Base-by-base conservation (phyloP, 495 filamentous ascomycete species). In the Xylaria cubensis region DNA sequence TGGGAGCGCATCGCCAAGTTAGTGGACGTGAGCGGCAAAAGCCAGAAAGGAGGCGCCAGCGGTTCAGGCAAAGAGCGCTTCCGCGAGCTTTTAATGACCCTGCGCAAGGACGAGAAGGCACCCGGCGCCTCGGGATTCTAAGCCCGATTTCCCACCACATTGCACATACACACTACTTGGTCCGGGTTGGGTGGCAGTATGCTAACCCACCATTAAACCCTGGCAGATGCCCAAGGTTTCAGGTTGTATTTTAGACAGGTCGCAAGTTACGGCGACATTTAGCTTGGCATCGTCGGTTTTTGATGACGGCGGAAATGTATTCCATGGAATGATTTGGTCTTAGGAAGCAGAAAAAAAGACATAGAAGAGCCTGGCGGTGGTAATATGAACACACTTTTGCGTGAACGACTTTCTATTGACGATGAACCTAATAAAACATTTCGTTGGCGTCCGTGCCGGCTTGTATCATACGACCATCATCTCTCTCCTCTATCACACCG, bases 1-100 rank as follows among this genome's bases (percentile, higher is more conserved):
- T 99, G 96, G 96, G 96, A 98, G 84, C 90, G 97, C 69, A 98
- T 99, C 80, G 92, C 94, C 3, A 98, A 98, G 84, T 80, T 98
- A 75, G 96, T 98, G 39, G 96, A 99, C 82, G 83, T 99, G 69
- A 97, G 93, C 79, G 96, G 97, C 63, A 98, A 98, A 85, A 94
- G 95, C 13, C 85, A 88, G 56, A 91, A 90, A 77, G 94, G 93
- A 70, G 95, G 95, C 77, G 93, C 91, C 32, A 90, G 87, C 32
- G 95, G 94, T 68, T 95, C 91, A 64, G 94, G 94, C 74, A 99
- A 98, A 88, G 93, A 95, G 80, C 91, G 92, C 71, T 98, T 98
- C 87, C 91, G 96, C 70, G 94, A 98, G 85, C 80, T 99, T 79
- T 84, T 99, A 79, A 80, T 95, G 74, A 94, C 91, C 76, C 83